Percentiles rank a stretch among this genome's conserved stretches.
These are phyloP conservation scores for Kluyveromyces lactis DNA, from an alignment of 805 yeast species.

Conservation along the genomic window DNA sequence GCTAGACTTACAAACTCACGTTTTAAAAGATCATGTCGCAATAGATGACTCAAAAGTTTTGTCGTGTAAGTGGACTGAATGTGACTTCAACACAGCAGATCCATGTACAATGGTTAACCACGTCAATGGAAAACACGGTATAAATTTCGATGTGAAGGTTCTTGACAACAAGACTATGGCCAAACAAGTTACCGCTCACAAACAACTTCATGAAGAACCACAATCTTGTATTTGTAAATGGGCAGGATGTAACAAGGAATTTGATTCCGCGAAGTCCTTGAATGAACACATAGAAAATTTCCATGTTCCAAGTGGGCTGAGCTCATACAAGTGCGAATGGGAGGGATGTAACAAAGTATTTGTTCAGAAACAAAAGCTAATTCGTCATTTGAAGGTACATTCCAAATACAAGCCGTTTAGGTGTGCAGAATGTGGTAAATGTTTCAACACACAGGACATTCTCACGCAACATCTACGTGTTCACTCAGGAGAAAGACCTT, in stretches of 20 bases:
- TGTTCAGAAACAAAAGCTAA: conserved; percentile 74
- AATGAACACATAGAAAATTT: conserved; percentile 59
- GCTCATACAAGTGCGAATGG: conserved; percentile 71
- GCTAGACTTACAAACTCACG: conserved; percentile 41
- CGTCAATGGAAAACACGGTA: conserved; percentile 40
- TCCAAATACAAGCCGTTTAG: conserved; percentile 74
- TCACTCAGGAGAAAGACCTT: conserved; percentile 90
- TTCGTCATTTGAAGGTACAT: conserved; percentile 83
- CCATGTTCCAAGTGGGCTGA: conserved; percentile 72
- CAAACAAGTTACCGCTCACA: conserved; percentile 12
- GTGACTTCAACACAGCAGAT: conserved; percentile 50
- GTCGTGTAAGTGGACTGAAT: conserved; percentile 68
- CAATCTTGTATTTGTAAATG: conserved; percentile 18
- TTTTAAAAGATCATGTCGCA: conserved; percentile 40
- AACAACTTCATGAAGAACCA: conserved; percentile 11
- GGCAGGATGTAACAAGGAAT: conserved; percentile 41
- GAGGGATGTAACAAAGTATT: conserved; percentile 65
- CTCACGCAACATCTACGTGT: conserved; percentile 73
- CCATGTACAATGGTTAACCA: conserved; percentile 52
- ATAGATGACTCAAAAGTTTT: conserved; percentile 11
- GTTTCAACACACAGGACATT: conserved; percentile 71
- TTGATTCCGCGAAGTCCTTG: conserved; percentile 48
- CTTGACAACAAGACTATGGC: conserved; percentile 12
- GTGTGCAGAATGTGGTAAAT: conserved; percentile 60
- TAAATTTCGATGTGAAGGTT: conserved; percentile 25